Percentiles rank a stretch among this genome's conserved stretches.
Evolutionary conservation across 2,329 filamentous ascomycete genomes (phyloP).

Genomic region (Colletotrichum theobromicola): DNA sequence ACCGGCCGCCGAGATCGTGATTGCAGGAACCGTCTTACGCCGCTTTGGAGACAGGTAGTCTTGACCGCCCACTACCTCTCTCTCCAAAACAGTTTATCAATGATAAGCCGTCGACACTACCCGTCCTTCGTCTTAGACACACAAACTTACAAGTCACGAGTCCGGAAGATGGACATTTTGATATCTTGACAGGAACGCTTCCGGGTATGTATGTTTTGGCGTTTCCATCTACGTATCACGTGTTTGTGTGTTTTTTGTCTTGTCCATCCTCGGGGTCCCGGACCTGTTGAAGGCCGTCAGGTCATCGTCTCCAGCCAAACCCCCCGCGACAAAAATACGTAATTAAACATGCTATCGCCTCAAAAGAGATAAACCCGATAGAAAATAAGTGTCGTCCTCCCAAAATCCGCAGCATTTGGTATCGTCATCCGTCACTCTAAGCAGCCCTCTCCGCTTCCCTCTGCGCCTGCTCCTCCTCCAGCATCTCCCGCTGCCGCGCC

Average conservation of each 20-base stretch:
- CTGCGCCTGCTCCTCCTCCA: constrained; percentile 63
- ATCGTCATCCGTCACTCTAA: neutral
- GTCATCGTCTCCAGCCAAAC: neutral
- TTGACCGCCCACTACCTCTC: neutral
- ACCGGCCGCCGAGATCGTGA: neutral
- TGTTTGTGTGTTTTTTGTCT: neutral
- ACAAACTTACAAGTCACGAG: neutral
- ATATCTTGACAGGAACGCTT: neutral
- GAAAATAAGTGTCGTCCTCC: neutral
- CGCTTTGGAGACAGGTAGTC: neutral
- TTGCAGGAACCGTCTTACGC: neutral
- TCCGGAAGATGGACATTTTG: neutral
- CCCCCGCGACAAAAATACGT: neutral
- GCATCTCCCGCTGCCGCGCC: constrained; percentile 63
- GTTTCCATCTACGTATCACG: neutral
- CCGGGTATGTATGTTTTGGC: neutral
- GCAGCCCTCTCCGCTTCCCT: constrained; percentile 47
- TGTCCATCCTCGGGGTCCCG: neutral
- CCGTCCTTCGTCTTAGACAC: neutral
- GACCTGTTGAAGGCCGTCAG: constrained; percentile 21
- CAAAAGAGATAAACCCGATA: neutral
- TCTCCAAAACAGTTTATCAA: neutral
- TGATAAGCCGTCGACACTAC: neutral
- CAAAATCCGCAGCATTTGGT: neutral
- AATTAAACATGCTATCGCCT: constrained; percentile 1